phyloP scores from a whole-genome alignment of 2,329 filamentous ascomycete genomes.

The Fusarium buharicum region DNA sequence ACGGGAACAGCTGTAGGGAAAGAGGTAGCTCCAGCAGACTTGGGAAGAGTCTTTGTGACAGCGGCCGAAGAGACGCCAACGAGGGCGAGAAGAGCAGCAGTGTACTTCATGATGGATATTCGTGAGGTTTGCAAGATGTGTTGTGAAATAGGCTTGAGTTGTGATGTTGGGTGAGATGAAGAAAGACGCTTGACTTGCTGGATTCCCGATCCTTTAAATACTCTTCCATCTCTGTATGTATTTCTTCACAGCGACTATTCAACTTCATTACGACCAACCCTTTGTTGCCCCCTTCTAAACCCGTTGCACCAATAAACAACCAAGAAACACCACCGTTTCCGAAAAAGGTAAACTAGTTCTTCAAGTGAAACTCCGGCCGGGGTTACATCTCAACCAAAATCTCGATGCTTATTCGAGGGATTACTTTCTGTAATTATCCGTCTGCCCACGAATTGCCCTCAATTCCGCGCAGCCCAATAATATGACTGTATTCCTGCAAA shows the following conservation, averaged over 20 bases:
- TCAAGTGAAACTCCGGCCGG: slow-evolving; percentile 32
- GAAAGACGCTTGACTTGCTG: slow-evolving; percentile 7
- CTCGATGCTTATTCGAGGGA: slow-evolving; percentile 34
- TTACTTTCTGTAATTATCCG: slow-evolving; percentile 23
- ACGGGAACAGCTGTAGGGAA: slow-evolving; percentile 38
- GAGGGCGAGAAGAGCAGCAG: slow-evolving; percentile 31
- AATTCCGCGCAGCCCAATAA: slow-evolving; percentile 11
- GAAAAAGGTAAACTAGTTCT: slow-evolving; percentile 12
- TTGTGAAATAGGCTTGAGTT: background rate
- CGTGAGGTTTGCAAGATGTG: background rate
- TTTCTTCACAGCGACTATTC: background rate
- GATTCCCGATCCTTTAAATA: slow-evolving; percentile 23
- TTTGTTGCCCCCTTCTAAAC: background rate
- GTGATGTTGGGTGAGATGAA: background rate
- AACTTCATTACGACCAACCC: background rate
- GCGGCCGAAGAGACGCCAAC: slow-evolving; percentile 33
- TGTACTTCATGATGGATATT: slow-evolving; percentile 33
- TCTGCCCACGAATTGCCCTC: background rate
- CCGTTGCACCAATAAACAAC: slow-evolving; percentile 21
- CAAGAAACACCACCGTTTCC: slow-evolving; percentile 4
- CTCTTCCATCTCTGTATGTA: background rate
- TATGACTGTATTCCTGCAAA: background rate
- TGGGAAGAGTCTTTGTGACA: slow-evolving; percentile 38
- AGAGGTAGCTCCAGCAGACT: slow-evolving; percentile 31
- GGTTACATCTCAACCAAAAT: slow-evolving; percentile 25